Evolutionary conservation across 202 grass and related monocot species (phyloP).

Genomic region (Eragrostis tef): DNA sequence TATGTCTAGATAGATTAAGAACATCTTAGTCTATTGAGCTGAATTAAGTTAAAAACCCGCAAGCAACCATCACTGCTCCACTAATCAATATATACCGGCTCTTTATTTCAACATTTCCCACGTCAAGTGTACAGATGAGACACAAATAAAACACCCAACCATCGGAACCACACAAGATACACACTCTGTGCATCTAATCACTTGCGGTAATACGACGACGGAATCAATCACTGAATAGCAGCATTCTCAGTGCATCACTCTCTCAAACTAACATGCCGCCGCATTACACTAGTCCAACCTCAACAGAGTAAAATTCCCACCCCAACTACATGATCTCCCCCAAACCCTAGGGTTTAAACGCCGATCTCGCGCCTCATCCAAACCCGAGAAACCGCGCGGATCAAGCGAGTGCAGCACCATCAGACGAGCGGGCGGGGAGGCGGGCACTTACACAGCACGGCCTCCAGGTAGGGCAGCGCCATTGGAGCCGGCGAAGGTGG

Average conservation of each 20-base stretch:
- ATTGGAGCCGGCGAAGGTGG: constrained; percentile 47
- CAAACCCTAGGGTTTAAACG: constrained; percentile 55
- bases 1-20: too few relatives aligned
- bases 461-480: constrained; percentile 84
- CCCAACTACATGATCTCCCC: too few relatives aligned
- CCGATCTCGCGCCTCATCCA: constrained; percentile 33
- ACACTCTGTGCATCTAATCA: neutral
- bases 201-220: neutral
- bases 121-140: neutral
- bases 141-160: neutral
- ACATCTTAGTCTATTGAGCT: constrained; percentile 2
- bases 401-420: neutral
- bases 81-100: neutral
- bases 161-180: neutral
- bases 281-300: constrained; percentile 23
- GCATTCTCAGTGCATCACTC: neutral
- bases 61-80: neutral
- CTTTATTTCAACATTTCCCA: neutral
- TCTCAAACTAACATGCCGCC: neutral
- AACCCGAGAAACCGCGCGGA: constrained; percentile 22
- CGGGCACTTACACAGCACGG: constrained; percentile 69
- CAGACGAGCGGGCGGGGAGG: constrained; percentile 1
- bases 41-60: neutral
- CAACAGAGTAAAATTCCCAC: neutral
- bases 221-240: neutral